Conservation (phyloP, 2,329 filamentous ascomycete genomes). For the Acarospora socialis region DNA sequence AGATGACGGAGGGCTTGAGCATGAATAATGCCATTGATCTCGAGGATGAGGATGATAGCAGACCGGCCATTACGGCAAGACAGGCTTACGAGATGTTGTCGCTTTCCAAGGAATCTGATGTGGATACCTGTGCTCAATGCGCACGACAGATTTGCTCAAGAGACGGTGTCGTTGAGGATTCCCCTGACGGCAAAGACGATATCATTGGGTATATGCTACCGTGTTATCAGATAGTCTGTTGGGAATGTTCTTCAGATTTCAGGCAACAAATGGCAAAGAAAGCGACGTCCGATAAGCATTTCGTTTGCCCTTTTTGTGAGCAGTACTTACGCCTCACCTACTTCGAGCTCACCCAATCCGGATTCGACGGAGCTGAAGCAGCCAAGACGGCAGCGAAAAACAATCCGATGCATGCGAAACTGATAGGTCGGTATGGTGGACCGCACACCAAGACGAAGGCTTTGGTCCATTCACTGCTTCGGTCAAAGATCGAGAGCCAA, state of each 20-base stretch:
- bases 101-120: slow-evolving; percentile 68
- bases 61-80: slow-evolving; percentile 45
- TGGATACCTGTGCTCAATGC: slow-evolving; percentile 60
- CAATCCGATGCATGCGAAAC: slow-evolving; percentile 42
- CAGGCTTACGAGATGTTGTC: slow-evolving; percentile 77
- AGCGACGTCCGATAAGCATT: slow-evolving; percentile 27
- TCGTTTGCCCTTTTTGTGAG: slow-evolving; percentile 53
- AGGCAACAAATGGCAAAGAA: slow-evolving; percentile 35
- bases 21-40: slow-evolving; percentile 77
- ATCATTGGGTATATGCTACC: slow-evolving; percentile 66
- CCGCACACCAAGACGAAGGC: slow-evolving; percentile 87
- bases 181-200: slow-evolving; percentile 42
- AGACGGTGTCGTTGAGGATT: slow-evolving; percentile 37
- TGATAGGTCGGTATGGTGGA: slow-evolving; percentile 56
- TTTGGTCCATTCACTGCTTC: slow-evolving; percentile 58
- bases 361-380: slow-evolving; percentile 35
- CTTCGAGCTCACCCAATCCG: slow-evolving; percentile 51
- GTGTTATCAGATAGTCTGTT: slow-evolving; percentile 77
- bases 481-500: slow-evolving; percentile 48
- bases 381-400: slow-evolving; percentile 42
- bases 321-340: slow-evolving; percentile 48
- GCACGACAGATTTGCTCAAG: slow-evolving; percentile 45
- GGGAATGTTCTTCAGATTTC: slow-evolving; percentile 52
- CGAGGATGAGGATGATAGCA: slow-evolving; percentile 52
- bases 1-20: slow-evolving; percentile 66